Evolutionary conservation across 1,139 yeast species (phyloP).

Genomic region (Yamadazyma dushanensis): DNA sequence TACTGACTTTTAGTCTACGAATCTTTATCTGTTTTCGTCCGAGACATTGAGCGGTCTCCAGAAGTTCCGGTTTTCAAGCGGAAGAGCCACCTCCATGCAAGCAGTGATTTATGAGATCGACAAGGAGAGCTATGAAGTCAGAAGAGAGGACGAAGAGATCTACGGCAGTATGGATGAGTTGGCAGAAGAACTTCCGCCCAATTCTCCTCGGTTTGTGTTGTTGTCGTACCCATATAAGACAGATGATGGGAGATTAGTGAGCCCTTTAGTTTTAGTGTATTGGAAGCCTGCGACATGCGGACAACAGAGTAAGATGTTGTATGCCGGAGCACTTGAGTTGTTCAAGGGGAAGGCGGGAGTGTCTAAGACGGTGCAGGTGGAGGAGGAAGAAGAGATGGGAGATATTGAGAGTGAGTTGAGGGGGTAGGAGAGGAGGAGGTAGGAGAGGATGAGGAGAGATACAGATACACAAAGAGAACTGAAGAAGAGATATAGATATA

Average conservation of each 20-base stretch:
- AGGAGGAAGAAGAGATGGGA: slow-evolving; percentile 64
- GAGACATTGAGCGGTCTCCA: slow-evolving; percentile 62
- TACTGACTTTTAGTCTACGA: slow-evolving; percentile 26
- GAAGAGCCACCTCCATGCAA: slow-evolving; percentile 63
- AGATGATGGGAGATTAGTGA: slow-evolving; percentile 69
- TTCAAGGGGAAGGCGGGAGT: slow-evolving; percentile 79
- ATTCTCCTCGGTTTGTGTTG: slow-evolving; percentile 71
- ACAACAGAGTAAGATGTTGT: slow-evolving; percentile 77
- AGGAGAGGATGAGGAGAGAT: neutral
- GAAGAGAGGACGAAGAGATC: slow-evolving; percentile 45
- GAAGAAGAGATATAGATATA: too few relatives aligned
- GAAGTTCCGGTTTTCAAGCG: slow-evolving; percentile 71
- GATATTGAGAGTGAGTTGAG: slow-evolving; percentile 33
- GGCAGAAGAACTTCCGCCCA: slow-evolving; percentile 78
- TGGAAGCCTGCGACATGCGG: slow-evolving; percentile 86
- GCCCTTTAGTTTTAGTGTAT: slow-evolving; percentile 76
- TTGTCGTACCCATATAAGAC: slow-evolving; percentile 74
- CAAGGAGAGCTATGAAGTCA: slow-evolving; percentile 55
- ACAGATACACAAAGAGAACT: neutral
- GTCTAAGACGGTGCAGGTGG: slow-evolving; percentile 56
- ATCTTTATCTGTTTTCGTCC: slow-evolving; percentile 64
- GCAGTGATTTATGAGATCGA: slow-evolving; percentile 66
- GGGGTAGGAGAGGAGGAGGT: neutral
- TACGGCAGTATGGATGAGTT: slow-evolving; percentile 56
- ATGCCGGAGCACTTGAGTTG: slow-evolving; percentile 86